A percentile compares a stretch with the other conserved stretches of the same genome.
These are phyloP conservation scores for Aspergillus costaricaensis DNA, from an alignment of 2,329 filamentous ascomycete species.

Conservation along the genomic window DNA sequence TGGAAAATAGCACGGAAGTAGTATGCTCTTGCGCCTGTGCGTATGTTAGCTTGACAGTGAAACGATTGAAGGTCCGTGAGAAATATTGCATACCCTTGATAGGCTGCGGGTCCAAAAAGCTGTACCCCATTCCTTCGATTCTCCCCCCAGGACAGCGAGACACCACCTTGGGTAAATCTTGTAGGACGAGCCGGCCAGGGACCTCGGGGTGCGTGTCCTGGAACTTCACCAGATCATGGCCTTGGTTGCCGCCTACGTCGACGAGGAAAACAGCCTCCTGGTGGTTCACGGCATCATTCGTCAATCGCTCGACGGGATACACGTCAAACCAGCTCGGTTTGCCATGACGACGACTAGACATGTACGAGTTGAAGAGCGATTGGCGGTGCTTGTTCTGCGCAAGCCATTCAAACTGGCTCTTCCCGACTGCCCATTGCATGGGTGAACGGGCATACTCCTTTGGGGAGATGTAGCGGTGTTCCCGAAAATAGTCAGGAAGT, in stretches of 20 bases:
- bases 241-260: conserved; percentile 47
- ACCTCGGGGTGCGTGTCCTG: conserved; percentile 34
- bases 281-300: conserved; percentile 24
- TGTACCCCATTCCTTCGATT: conserved; percentile 37
- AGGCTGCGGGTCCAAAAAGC: conserved; percentile 37
- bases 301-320: conserved; percentile 31
- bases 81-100: conserved; percentile 25
- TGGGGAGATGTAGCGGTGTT: conserved; percentile 29
- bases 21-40: conserved; percentile 36
- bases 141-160: conserved; percentile 11
- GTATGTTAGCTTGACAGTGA: background rate
- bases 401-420: conserved; percentile 39
- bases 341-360: conserved; percentile 35
- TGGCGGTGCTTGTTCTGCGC: conserved; percentile 29
- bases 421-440: conserved; percentile 36
- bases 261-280: conserved; percentile 40
- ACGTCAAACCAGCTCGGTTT: conserved; percentile 35
- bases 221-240: conserved; percentile 40
- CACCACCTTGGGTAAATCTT: conserved; percentile 42
- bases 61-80: background rate
- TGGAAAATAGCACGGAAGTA: conserved; percentile 43
- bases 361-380: conserved; percentile 36
- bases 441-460: conserved; percentile 31
- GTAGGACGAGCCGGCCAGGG: conserved; percentile 39
- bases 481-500: conserved; percentile 34